These are phyloP conservation scores for Sporisorium iseilematis-ciliati DNA, from an alignment of 1,284 basidiomycete genomes.

Conservation along the genomic window DNA sequence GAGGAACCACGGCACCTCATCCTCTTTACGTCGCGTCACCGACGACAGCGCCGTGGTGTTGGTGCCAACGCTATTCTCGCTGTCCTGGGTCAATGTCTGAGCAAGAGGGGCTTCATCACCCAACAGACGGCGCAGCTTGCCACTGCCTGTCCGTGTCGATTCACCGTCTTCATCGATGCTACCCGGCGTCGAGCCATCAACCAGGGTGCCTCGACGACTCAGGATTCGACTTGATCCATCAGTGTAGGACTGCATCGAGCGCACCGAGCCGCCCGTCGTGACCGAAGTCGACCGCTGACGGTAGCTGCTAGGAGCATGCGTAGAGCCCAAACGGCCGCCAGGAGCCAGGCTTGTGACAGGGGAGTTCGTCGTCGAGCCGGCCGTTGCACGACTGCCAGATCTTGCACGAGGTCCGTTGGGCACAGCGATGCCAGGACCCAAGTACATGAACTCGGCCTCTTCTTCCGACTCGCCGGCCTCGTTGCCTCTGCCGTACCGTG, in stretches of 20 bases:
- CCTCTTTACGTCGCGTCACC: constrained; percentile 37
- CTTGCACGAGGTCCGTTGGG: constrained; percentile 55
- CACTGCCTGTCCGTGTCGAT: constrained; percentile 18
- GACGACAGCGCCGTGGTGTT: constrained; percentile 21
- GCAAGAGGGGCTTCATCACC: constrained; percentile 75
- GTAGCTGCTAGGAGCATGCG: constrained; percentile 22
- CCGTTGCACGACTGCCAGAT: constrained; percentile 25
- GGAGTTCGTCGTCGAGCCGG: constrained; percentile 28
- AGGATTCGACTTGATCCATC: constrained; percentile 26
- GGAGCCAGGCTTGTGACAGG: constrained; percentile 39
- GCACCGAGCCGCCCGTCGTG: constrained; percentile 48
- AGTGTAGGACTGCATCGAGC: constrained; percentile 39
- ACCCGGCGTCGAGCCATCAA: constrained; percentile 22
- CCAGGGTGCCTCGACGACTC: constrained; percentile 47
- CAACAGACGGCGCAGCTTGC: constrained; percentile 75
- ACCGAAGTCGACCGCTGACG: constrained; percentile 56
- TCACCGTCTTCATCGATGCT: constrained; percentile 50
- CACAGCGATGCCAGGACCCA: constrained; percentile 60
- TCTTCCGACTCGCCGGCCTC: constrained; percentile 30
- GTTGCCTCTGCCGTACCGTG: constrained; percentile 21
- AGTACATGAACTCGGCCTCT: constrained; percentile 58
- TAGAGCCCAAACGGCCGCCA: constrained; percentile 18
- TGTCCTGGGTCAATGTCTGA: constrained; percentile 34
- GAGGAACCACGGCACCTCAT: constrained; percentile 80
- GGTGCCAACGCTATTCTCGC: constrained; percentile 33